phyloP scores from a whole-genome alignment of 768 basidiomycete species.

The Coprinopsis sp. region DNA sequence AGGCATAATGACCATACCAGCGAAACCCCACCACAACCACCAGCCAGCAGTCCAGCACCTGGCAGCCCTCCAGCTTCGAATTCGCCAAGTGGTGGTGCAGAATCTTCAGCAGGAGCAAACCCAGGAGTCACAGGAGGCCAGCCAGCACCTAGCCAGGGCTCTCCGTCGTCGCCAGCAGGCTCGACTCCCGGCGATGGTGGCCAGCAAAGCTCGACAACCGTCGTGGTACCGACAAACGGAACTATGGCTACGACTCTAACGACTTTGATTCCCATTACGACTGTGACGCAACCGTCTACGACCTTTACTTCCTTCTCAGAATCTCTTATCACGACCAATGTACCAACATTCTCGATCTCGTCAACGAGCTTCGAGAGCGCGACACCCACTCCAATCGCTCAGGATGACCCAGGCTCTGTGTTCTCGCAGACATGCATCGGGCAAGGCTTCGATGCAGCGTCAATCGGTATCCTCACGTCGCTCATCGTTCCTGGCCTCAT shows the following conservation, averaged over 20 bases:
- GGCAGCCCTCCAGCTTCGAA: no score
- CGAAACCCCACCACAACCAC: no score
- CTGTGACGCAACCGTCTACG: constrained; percentile 34
- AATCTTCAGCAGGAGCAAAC: no score
- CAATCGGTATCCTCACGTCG: constrained; percentile 56
- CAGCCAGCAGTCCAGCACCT: no score
- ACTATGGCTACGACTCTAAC: constrained; percentile 21
- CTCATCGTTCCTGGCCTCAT: constrained; percentile 52
- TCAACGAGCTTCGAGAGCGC: not conserved
- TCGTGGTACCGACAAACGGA: constrained; percentile 8
- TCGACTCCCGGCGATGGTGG: no score
- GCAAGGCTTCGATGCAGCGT: constrained; percentile 56
- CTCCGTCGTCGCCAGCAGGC: no score
- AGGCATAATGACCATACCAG: no score
- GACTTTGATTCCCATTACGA: constrained; percentile 32
- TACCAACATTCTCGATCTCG: constrained; percentile 8
- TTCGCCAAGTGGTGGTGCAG: no score
- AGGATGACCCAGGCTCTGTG: constrained; percentile 19
- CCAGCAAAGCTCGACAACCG: not conserved
- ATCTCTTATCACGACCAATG: constrained; percentile 20
- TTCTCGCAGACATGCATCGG: constrained; percentile 50
- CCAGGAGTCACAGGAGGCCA: no score
- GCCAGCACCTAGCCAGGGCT: no score
- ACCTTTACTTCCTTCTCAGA: constrained; percentile 39
- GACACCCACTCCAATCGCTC: constrained; percentile 16